Percentiles rank a stretch among this genome's conserved stretches.
Conservation (phyloP, 805 yeast genomes). For the Allodekkera sacchari region DNA sequence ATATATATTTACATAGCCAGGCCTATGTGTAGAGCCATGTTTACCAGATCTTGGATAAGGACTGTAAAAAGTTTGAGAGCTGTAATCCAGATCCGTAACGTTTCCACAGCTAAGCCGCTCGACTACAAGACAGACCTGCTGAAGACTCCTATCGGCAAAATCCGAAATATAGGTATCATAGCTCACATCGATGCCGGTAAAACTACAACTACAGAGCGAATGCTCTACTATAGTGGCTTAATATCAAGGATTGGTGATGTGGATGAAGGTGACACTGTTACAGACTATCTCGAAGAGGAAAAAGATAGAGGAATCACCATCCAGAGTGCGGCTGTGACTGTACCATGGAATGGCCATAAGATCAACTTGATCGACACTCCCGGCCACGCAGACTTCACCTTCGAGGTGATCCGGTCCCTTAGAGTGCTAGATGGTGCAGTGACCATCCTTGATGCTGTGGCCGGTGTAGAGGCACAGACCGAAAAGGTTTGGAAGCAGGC, state of each 20-base stretch:
- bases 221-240: constrained; percentile 84
- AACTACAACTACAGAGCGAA: constrained; percentile 94
- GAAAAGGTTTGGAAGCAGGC: constrained; percentile 97
- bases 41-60: no score
- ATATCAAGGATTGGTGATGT: constrained; percentile 82
- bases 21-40: no score
- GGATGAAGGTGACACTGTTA: constrained; percentile 94
- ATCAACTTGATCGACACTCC: constrained; percentile 94
- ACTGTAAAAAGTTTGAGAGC: no score
- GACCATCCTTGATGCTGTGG: constrained; percentile 87
- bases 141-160: constrained; percentile 24
- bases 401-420: constrained; percentile 84
- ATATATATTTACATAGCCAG: no score
- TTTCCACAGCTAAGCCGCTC: neutral
- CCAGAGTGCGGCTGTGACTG: constrained; percentile 90
- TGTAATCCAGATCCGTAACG: no score
- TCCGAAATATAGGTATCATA: constrained; percentile 88
- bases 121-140: constrained; percentile 13
- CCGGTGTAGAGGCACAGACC: constrained; percentile 97
- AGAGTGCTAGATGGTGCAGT: constrained; percentile 93
- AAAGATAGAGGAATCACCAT: constrained; percentile 91
- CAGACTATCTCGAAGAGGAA: constrained; percentile 86
- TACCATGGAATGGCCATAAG: constrained; percentile 67
- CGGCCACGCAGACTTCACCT: constrained; percentile 96
- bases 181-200: constrained; percentile 99